These are phyloP conservation scores for Emmonsia crescens DNA, from an alignment of 2,329 filamentous ascomycete genomes.

Conservation along the genomic window DNA sequence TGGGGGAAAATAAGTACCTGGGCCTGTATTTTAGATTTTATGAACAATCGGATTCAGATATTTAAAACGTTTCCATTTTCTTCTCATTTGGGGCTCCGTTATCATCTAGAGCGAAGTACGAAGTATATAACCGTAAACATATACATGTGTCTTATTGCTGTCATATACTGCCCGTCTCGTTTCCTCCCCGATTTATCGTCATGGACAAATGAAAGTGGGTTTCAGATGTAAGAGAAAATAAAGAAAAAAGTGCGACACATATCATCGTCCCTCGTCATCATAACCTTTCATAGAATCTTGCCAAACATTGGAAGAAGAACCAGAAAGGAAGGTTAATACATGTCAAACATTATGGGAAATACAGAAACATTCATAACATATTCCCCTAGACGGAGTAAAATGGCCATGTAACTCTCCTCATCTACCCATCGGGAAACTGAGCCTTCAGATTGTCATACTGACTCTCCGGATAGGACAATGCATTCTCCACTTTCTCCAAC, in stretches of 20 bases:
- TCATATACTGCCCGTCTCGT: not conserved
- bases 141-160: not conserved
- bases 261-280: not conserved
- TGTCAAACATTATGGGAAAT: not conserved
- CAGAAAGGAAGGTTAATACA: not conserved
- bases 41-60: not conserved
- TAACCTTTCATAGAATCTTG: not conserved
- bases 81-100: not conserved
- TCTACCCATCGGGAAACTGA: constrained; percentile 17
- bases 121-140: not conserved
- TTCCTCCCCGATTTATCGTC: not conserved
- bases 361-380: not conserved
- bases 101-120: too few relatives aligned
- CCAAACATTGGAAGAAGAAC: not conserved
- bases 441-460: constrained; percentile 30
- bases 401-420: constrained; percentile 3
- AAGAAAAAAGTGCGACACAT: not conserved
- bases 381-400: not conserved
- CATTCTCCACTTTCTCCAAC: constrained; percentile 28
- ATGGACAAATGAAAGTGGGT: not conserved
- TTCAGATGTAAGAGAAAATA: not conserved
- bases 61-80: not conserved
- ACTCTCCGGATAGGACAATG: constrained; percentile 29
- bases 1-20: not conserved
- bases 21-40: not conserved